Evolutionary conservation across 2,329 filamentous ascomycete genomes (phyloP).

Genomic region (Aschersonia sp.): DNA sequence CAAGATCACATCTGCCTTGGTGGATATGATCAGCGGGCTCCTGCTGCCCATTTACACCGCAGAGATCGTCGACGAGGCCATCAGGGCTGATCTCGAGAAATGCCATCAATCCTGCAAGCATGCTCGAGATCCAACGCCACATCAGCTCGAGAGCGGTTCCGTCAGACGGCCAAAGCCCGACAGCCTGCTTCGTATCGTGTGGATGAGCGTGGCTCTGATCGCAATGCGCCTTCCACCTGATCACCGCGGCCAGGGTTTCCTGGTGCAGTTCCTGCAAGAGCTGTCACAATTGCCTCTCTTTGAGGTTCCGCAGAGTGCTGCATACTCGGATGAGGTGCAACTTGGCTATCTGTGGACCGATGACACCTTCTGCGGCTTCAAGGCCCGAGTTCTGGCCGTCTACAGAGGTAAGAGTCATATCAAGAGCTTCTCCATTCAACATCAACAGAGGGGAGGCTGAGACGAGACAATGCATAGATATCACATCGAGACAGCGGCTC

Average conservation of each 20-base stretch:
- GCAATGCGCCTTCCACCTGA: neutral
- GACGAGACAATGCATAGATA: neutral
- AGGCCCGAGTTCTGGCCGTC: neutral
- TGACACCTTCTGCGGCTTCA: neutral
- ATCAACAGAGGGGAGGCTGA: neutral
- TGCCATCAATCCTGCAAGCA: neutral
- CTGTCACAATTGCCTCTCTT: neutral
- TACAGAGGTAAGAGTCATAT: neutral
- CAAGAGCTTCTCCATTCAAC: neutral
- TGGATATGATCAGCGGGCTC: neutral
- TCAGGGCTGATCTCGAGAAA: neutral
- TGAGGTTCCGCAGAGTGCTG: neutral
- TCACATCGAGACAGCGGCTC: neutral
- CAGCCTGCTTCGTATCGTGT: neutral
- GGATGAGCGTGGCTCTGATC: neutral
- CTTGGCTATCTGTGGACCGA: neutral
- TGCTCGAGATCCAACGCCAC: neutral
- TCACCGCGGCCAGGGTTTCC: neutral
- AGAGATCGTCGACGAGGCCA: neutral
- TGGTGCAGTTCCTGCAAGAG: neutral
- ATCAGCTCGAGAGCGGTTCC: neutral
- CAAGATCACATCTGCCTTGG: neutral
- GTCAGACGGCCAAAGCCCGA: neutral
- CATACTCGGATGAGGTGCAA: neutral
- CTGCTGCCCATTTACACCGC: neutral